A percentile compares a stretch with the other conserved stretches of the same genome.
phyloP scores from a whole-genome alignment of 257 asterid species.

The Paraleonurus japonicus region DNA sequence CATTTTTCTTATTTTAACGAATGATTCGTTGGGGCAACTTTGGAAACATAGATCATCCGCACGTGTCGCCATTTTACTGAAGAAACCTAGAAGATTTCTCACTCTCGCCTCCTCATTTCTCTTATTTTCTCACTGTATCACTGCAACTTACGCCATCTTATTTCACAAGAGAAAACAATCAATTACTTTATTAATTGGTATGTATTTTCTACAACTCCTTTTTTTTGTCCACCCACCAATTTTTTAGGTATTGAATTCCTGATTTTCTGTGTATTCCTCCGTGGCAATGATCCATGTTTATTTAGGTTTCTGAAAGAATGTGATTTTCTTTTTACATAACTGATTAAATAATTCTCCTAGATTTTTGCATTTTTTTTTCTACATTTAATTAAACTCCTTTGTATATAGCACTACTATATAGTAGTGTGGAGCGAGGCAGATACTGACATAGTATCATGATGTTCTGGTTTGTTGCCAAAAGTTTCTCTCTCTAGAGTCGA shows the following conservation, averaged over 20 bases:
- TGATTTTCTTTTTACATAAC: neutral
- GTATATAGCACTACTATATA: neutral
- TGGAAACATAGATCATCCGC: conserved; percentile 14
- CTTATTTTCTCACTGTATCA: neutral
- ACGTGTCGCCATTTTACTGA: conserved; percentile 5
- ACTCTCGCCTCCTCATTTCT: neutral
- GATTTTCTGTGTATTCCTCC: neutral
- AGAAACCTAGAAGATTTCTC: neutral
- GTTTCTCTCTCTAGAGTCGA: too few relatives aligned
- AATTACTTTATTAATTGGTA: conserved; percentile 14
- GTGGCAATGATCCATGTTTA: neutral
- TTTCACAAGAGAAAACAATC: neutral
- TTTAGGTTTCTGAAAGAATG: conserved; percentile 11
- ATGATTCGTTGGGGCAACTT: conserved; percentile 13
- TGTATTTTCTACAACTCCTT: neutral
- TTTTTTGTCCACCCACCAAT: neutral
- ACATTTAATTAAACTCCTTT: neutral
- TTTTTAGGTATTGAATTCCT: neutral
- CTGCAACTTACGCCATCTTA: neutral
- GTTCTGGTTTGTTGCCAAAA: too few relatives aligned
- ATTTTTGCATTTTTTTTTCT: neutral
- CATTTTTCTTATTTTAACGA: neutral
- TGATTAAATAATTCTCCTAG: neutral
- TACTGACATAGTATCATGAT: neutral
- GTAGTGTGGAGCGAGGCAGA: neutral